Evolutionary conservation across 2,329 filamentous ascomycete genomes (phyloP).

Genomic region (Trichophyton rubrum): DNA sequence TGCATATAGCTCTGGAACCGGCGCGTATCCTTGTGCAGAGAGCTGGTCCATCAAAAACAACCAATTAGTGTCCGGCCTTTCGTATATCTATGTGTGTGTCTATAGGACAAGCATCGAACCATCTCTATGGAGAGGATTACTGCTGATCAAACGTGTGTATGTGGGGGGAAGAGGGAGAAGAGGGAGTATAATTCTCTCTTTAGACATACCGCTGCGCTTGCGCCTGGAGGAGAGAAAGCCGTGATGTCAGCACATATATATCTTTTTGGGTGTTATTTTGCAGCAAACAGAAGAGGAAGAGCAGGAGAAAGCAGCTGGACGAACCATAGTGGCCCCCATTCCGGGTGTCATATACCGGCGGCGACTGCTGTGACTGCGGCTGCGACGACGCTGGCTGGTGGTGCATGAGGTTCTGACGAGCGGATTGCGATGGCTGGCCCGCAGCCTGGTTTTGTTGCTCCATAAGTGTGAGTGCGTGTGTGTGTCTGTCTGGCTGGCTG

Average conservation of each 20-base stretch:
- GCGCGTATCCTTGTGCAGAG: constrained; percentile 73
- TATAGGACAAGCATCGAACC: constrained; percentile 1
- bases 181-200: not conserved
- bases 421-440: constrained; percentile 9
- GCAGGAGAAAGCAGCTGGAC: constrained; percentile 16
- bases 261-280: not conserved
- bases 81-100: constrained; percentile 4
- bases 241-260: constrained; percentile 1
- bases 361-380: constrained; percentile 39
- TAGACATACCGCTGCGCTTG: constrained; percentile 49
- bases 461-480: not conserved
- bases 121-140: not conserved
- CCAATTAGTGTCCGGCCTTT: constrained; percentile 1
- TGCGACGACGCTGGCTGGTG: constrained; percentile 28
- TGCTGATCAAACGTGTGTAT: not conserved
- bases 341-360: constrained; percentile 58
- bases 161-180: not conserved
- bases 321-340: constrained; percentile 69
- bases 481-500: too few relatives aligned
- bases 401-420: constrained; percentile 1
- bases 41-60: constrained; percentile 44
- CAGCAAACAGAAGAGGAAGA: not conserved
- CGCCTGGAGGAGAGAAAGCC: constrained; percentile 37
- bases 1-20: constrained; percentile 80
- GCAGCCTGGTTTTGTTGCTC: constrained; percentile 6